Percentiles rank a stretch among this genome's conserved stretches.
Evolutionary conservation across 305 asterid genomes (phyloP).

Genomic region (Fraxinus dipetala): DNA sequence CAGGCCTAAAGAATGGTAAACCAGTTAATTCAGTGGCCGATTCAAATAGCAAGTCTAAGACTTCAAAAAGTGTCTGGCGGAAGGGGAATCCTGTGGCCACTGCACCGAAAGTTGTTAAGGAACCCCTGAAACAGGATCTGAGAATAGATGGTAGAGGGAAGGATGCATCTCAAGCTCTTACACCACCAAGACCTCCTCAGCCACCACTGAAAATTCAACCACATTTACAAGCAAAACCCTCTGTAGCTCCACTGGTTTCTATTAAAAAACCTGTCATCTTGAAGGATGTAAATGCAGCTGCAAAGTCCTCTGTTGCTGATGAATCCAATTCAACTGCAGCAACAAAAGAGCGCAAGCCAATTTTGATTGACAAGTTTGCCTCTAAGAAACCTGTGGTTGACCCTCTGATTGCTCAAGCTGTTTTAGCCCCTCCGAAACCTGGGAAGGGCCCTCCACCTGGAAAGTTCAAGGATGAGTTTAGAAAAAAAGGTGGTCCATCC

Average conservation of each 20-base stretch:
- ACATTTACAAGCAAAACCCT: slow-evolving; percentile 63
- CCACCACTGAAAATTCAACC: slow-evolving; percentile 66
- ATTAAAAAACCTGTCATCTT: slow-evolving; percentile 67
- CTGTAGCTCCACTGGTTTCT: slow-evolving; percentile 65
- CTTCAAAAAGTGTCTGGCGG: slow-evolving; percentile 86
- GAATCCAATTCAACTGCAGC: slow-evolving; percentile 42
- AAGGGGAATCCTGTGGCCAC: slow-evolving; percentile 85
- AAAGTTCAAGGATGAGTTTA: slow-evolving; percentile 61
- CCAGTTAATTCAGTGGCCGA: slow-evolving; percentile 38
- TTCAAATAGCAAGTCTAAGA: slow-evolving; percentile 48
- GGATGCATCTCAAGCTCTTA: slow-evolving; percentile 37
- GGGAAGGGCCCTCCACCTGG: slow-evolving; percentile 62
- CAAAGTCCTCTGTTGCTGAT: slow-evolving; percentile 42
- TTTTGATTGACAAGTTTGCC: slow-evolving; percentile 91
- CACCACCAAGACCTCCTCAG: slow-evolving; percentile 48
- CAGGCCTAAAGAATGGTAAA: slow-evolving; percentile 46
- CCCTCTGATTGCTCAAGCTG: slow-evolving; percentile 74
- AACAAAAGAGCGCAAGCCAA: slow-evolving; percentile 77
- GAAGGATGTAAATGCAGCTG: slow-evolving; percentile 75
- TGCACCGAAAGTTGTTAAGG: slow-evolving; percentile 60
- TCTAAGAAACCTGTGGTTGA: slow-evolving; percentile 78
- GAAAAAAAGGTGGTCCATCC: slow-evolving; percentile 56
- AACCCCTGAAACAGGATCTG: slow-evolving; percentile 46
- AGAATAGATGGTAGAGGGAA: slow-evolving; percentile 37
- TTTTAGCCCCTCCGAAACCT: slow-evolving; percentile 72